phyloP scores from a whole-genome alignment of 345 rosid genomes.

The Mallotus nudiflorus region DNA sequence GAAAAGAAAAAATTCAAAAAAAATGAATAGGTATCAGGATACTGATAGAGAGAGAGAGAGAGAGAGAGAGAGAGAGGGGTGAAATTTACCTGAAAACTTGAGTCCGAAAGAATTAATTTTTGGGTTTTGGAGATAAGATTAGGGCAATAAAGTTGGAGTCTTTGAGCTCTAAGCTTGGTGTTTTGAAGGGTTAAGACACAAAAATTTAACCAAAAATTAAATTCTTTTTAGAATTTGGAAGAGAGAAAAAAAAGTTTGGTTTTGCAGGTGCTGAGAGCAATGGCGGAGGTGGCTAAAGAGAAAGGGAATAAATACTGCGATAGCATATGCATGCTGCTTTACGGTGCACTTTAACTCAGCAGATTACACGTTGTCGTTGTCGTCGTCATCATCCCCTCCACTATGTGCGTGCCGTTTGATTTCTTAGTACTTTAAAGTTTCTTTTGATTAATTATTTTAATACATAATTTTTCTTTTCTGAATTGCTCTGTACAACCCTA shows the following conservation, averaged over 20 bases:
- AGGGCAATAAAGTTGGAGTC: background rate
- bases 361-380: constrained; percentile 1
- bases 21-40: too few relatives aligned
- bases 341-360: background rate
- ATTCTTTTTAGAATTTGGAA: too few relatives aligned
- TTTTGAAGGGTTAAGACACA: too few relatives aligned
- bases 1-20: too few relatives aligned
- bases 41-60: background rate
- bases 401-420: constrained; percentile 5
- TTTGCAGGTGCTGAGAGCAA: background rate
- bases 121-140: background rate
- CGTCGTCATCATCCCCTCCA: background rate
- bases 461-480: too few relatives aligned
- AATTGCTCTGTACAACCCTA: too few relatives aligned
- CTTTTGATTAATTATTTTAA: too few relatives aligned
- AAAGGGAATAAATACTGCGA: background rate
- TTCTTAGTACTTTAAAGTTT: background rate
- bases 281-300: background rate
- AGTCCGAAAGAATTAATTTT: background rate
- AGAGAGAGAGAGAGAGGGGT: background rate
- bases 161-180: background rate
- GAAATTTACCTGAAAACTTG: background rate
- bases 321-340: background rate
- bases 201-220: too few relatives aligned
- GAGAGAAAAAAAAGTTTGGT: background rate